phyloP scores from a whole-genome alignment of 1,139 yeast species.

The Eremothecium cymbalariae region DNA sequence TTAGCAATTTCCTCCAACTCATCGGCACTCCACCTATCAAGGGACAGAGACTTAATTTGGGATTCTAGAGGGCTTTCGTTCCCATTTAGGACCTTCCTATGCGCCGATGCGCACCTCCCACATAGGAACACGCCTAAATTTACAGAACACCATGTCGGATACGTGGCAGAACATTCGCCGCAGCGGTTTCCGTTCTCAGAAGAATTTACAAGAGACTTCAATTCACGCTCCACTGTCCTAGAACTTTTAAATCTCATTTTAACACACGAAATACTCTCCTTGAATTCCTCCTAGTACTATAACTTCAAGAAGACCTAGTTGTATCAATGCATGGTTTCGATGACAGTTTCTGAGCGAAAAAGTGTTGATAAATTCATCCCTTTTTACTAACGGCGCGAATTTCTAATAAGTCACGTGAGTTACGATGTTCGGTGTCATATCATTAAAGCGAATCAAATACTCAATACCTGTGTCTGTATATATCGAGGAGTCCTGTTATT shows the following conservation, averaged over 20 bases:
- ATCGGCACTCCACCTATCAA: slow-evolving; percentile 59
- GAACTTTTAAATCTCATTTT: slow-evolving; percentile 10
- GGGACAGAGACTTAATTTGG: slow-evolving; percentile 43
- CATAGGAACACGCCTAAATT: slow-evolving; percentile 55
- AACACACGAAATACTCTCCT: too few species aligned
- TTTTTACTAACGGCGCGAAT: too few species aligned
- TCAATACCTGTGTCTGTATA: too few species aligned
- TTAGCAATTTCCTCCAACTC: slow-evolving; percentile 26
- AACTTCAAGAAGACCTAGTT: too few species aligned
- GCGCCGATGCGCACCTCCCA: slow-evolving; percentile 67
- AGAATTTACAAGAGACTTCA: slow-evolving; percentile 36
- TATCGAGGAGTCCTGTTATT: too few species aligned
- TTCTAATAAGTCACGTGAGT: too few species aligned
- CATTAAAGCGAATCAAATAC: too few species aligned
- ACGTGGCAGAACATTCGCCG: slow-evolving; percentile 60
- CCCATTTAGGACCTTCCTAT: slow-evolving; percentile 30
- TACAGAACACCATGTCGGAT: slow-evolving; percentile 42
- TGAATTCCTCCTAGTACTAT: too few species aligned
- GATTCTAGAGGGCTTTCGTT: slow-evolving; percentile 32
- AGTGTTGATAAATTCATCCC: too few species aligned
- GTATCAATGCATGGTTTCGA: too few species aligned
- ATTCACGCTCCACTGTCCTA: slow-evolving; percentile 23
- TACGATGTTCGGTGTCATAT: too few species aligned
- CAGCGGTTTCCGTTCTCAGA: slow-evolving; percentile 49
- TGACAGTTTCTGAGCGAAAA: too few species aligned